Base-by-base conservation (phyloP, 768 basidiomycete species). In the Podaxis sp. region DNA sequence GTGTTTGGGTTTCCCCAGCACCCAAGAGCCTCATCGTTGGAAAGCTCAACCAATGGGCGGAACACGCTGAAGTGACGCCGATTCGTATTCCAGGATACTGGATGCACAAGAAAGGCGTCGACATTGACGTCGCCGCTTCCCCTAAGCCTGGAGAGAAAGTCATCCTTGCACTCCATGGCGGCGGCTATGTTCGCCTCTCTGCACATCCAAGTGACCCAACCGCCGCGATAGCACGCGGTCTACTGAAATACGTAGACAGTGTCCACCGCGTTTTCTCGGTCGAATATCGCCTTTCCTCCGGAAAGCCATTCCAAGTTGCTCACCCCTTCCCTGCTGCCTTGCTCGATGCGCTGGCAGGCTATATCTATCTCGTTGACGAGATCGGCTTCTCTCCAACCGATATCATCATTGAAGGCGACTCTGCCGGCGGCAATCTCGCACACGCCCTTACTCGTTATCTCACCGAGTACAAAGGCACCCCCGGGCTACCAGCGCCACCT, bases 251-350 rank as follows among this genome's bases (percentile, higher is more conserved):
- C 40, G 73, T 76, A 43, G 70, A 75, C 46, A 64, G 75, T 12
- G 70, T 85, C n/a, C 71, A 76, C 29, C 82, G 86, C 46, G 74
- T 78, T 4, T 81, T 90, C 67, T 81, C 82, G 12, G 67, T 91
- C 53, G 92, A 93, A 73, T 94, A 94, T 72, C 86, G 91, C 4
- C 81, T 88, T 49, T 83, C 85, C 41, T 74, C 83, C 5, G 70
- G 73, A 12, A 70, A 75, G 54, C 79, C 84, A 27, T 74, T 74
- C 67, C 64, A 69, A 29, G 72, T 76, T 12, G 73, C 73, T 4
- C 78, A 86, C 64, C 82, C 90, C 7, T 94, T 94, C 77, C 92
- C 92, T 0, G 78, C 88, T 0, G 89, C 89, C 19, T 77, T 94
- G 0, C 74, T 94, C 13, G 91, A 94, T 68, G 86, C 85, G 2